Percentiles rank a stretch among this genome's conserved stretches.
These are phyloP conservation scores for Boletus sp. DNA, from an alignment of 768 basidiomycete species.

Conservation along the genomic window DNA sequence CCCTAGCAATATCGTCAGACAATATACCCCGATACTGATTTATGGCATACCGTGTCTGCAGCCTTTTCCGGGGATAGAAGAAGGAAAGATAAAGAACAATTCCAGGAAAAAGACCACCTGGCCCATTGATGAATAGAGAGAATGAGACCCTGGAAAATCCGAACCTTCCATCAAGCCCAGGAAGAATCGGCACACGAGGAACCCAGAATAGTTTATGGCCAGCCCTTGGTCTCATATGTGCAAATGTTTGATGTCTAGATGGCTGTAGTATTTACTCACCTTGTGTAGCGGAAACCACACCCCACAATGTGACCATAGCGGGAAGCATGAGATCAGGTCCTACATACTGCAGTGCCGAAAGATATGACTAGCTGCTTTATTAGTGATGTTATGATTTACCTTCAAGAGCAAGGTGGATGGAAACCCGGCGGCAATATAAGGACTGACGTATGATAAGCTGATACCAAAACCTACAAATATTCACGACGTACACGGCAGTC, in stretches of 20 bases:
- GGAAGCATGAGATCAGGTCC: too few relatives aligned
- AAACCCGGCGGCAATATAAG: slow-evolving; percentile 56
- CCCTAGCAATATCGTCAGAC: slow-evolving; percentile 20
- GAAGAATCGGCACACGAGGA: slow-evolving; percentile 41
- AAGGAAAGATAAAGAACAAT: slow-evolving; percentile 56
- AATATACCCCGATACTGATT: background rate
- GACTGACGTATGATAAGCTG: slow-evolving; percentile 22
- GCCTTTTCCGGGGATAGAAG: slow-evolving; percentile 36
- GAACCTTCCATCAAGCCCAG: slow-evolving; percentile 62
- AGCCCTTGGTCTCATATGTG: background rate
- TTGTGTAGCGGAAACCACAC: slow-evolving; percentile 36
- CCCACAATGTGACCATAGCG: slow-evolving; percentile 44
- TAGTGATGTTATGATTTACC: slow-evolving; percentile 17
- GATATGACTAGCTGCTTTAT: background rate
- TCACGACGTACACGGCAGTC: slow-evolving; percentile 23
- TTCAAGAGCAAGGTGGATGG: slow-evolving; percentile 51
- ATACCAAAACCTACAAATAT: background rate
- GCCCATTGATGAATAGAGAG: slow-evolving; percentile 1
- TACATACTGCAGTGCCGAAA: background rate
- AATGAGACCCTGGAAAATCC: background rate
- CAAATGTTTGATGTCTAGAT: background rate
- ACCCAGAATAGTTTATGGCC: too few relatives aligned
- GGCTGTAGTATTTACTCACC: background rate
- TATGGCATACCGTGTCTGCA: slow-evolving; percentile 23
- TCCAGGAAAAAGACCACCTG: slow-evolving; percentile 59